Base-by-base conservation (phyloP, 108 stramenopile genomes). In the Parietichytrium sp. region DNA sequence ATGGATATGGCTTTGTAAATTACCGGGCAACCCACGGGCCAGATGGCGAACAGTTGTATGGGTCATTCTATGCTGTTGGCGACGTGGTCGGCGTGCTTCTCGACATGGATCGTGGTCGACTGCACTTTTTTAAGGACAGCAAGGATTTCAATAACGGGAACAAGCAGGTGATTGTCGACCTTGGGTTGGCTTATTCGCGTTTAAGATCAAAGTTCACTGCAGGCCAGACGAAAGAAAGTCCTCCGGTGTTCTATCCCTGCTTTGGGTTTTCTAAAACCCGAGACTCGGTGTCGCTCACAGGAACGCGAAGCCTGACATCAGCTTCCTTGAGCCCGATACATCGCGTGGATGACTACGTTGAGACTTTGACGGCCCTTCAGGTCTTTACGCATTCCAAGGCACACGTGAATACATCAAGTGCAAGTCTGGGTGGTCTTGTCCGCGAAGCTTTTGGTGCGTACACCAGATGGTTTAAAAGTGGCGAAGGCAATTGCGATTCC, bases 21-120 rank as follows among this genome's bases (percentile, higher is more conserved):
- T 79, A 82, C 48, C 81, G 81, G 20, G 78, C 78, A 2, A 33
- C 79, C 16, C 54, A 54, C 27, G 48, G 42, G 4, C 15, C 16
- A 1, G 47, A 78, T 20, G 27, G 31, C 29, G 82, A 82, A 61
- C 77, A 80, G 51, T 61, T 82, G 25, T 82, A 79, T 31, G 82
- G 82, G 10, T 45, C 79, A 0, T 23, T 30, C 27, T 80, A 80
- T 82, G 79, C 33, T 38, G 49, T 80, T 18, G 49, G 25, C 82
- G 82, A 82, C 50, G 80, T 81, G 42, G 80, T 82, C 30, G 82
- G 82, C 3, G 82, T 82, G 29, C 82, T 82, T 31, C 82, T 82
- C 2, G 55, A 82, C 61, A 82, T 82, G 82, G 82, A 82, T 25
- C 54, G 55, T 2, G 82, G 82, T 8, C 29, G 15, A 3, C 36